A percentile compares a stretch with the other conserved stretches of the same genome.
These are phyloP conservation scores for Lactarius sp. DNA, from an alignment of 768 basidiomycete species.

Conservation along the genomic window DNA sequence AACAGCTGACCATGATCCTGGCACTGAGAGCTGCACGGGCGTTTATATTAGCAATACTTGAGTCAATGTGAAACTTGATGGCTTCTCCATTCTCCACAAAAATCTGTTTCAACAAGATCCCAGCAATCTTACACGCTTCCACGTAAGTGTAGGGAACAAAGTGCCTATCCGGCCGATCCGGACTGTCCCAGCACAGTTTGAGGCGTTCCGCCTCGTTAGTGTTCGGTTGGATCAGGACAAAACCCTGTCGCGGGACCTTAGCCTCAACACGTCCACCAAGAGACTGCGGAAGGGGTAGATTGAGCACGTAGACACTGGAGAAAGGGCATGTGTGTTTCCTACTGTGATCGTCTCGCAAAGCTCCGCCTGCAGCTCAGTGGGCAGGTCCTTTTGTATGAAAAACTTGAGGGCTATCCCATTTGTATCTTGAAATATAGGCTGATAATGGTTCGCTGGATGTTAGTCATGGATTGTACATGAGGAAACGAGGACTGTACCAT, in stretches of 20 bases:
- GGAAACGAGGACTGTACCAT: conserved; percentile 20
- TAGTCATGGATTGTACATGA: neutral
- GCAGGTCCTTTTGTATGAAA: conserved; percentile 76
- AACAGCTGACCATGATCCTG: conserved; percentile 57
- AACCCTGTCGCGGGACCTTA: conserved; percentile 75
- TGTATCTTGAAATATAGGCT: conserved; percentile 71
- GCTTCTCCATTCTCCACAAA: conserved; percentile 62
- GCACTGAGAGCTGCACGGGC: conserved; percentile 60
- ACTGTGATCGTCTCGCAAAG: conserved; percentile 73
- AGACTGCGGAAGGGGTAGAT: conserved; percentile 37
- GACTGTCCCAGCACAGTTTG: conserved; percentile 63
- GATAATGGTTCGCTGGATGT: neutral
- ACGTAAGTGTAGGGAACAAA: conserved; percentile 81
- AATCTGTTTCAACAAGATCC: conserved; percentile 69
- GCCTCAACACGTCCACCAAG: conserved; percentile 72
- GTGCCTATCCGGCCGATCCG: conserved; percentile 66
- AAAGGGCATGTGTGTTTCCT: conserved; percentile 23
- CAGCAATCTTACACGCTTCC: conserved; percentile 78
- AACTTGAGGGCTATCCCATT: conserved; percentile 72
- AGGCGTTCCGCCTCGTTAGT: conserved; percentile 72
- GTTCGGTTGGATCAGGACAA: conserved; percentile 62
- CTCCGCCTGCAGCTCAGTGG: conserved; percentile 62
- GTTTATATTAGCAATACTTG: conserved; percentile 75
- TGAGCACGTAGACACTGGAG: neutral
- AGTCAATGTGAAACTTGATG: conserved; percentile 75